phyloP scores from a whole-genome alignment of 2,329 filamentous ascomycete genomes.

The Xylaria sp. region DNA sequence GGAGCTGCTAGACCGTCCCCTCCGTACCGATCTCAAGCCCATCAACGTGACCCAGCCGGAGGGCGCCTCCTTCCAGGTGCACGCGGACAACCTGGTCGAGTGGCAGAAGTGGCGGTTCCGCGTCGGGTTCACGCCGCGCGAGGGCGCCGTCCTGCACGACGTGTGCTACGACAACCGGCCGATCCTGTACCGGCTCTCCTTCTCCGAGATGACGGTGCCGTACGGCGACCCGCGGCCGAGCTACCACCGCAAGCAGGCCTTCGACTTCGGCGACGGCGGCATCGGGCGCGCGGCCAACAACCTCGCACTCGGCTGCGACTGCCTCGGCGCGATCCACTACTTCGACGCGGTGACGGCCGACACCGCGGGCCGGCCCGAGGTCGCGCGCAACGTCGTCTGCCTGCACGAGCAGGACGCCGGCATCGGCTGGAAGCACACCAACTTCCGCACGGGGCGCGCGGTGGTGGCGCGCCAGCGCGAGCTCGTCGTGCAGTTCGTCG shows the following conservation, averaged over 20 bases:
- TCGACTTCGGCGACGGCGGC: slow-evolving; percentile 70
- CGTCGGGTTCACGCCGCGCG: slow-evolving; percentile 63
- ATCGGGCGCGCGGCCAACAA: slow-evolving; percentile 68
- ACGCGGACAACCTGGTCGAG: slow-evolving; percentile 35
- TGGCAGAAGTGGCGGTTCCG: slow-evolving; percentile 59
- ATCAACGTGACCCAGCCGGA: slow-evolving; percentile 70
- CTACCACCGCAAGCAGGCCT: slow-evolving; percentile 68
- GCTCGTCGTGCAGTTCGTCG: slow-evolving; percentile 68
- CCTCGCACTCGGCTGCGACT: slow-evolving; percentile 68
- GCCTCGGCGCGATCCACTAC: slow-evolving; percentile 67
- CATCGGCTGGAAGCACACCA: slow-evolving; percentile 72
- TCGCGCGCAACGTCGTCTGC: slow-evolving; percentile 64
- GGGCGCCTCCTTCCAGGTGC: slow-evolving; percentile 38
- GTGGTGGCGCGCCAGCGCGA: slow-evolving; percentile 64
- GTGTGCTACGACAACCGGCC: slow-evolving; percentile 62
- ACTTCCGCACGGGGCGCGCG: slow-evolving; percentile 65
- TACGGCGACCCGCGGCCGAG: slow-evolving; percentile 65
- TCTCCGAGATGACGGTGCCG: slow-evolving; percentile 65
- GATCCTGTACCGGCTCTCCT: slow-evolving; percentile 60
- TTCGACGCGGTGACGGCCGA: slow-evolving; percentile 54
- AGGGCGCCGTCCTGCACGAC: slow-evolving; percentile 65
- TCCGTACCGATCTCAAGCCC: slow-evolving; percentile 63
- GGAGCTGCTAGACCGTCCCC: slow-evolving; percentile 51
- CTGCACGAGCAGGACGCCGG: slow-evolving; percentile 72
- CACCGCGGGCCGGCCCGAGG: slow-evolving; percentile 55